Conservation (phyloP, 2,329 filamentous ascomycete species). For the Colletotrichum simmondsii region DNA sequence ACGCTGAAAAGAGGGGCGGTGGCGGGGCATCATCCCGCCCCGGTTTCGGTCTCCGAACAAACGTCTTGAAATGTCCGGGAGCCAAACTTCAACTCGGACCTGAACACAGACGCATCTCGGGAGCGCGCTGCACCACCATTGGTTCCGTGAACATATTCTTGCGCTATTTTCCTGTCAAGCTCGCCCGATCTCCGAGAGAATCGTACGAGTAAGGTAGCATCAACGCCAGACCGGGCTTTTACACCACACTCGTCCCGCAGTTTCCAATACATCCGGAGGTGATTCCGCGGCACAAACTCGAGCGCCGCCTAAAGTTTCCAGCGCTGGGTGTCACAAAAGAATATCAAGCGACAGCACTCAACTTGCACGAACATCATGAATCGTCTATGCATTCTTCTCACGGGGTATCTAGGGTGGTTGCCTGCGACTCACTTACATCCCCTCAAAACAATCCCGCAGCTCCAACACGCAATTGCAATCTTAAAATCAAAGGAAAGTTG, state of each 20-base stretch:
- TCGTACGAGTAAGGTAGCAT: background rate
- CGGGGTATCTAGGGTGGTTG: slow-evolving; percentile 29
- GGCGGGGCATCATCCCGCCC: slow-evolving; percentile 17
- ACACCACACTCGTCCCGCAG: background rate
- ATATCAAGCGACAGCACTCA: background rate
- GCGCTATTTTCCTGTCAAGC: background rate
- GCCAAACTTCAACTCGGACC: background rate
- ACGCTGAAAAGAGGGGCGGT: slow-evolving; percentile 29
- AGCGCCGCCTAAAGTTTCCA: background rate
- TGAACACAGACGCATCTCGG: background rate
- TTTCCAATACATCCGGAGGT: background rate
- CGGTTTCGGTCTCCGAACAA: slow-evolving; percentile 29
- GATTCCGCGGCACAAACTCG: background rate
- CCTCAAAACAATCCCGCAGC: background rate
- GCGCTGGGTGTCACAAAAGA: background rate
- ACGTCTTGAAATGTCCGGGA: slow-evolving; percentile 11
- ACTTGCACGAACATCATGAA: slow-evolving; percentile 3
- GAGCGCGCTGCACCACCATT: background rate
- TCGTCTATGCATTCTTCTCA: slow-evolving; percentile 29
- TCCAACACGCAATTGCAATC: slow-evolving; percentile 5
- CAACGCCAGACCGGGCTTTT: background rate
- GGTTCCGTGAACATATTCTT: background rate
- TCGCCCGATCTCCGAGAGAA: background rate
- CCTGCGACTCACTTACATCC: slow-evolving; percentile 28
- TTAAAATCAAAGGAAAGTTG: background rate